Conservation (phyloP, 2,329 filamentous ascomycete species). For the Ascochyta lentis region DNA sequence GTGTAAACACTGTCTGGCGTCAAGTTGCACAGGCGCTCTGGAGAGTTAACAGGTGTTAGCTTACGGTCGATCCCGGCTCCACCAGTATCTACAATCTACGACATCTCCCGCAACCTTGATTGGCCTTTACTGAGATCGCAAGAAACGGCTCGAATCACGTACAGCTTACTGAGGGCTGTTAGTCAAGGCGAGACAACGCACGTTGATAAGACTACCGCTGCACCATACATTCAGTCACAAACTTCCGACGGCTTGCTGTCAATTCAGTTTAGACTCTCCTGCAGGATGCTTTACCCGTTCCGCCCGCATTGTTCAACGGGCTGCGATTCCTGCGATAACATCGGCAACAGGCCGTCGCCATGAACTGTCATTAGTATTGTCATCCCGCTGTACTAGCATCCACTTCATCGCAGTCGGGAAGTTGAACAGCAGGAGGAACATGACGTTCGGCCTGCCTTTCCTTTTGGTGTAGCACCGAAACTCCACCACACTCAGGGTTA, state of each 20-base stretch:
- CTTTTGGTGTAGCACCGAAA: not conserved
- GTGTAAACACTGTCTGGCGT: not conserved
- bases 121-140: not conserved
- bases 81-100: constrained; percentile 10
- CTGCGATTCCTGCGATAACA: constrained; percentile 22
- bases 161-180: constrained; percentile 44
- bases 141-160: constrained; percentile 12
- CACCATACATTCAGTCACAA: constrained; percentile 25
- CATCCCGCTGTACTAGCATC: constrained; percentile 32
- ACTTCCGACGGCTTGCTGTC: constrained; percentile 22
- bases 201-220: constrained; percentile 43
- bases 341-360: constrained; percentile 26
- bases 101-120: constrained; percentile 7
- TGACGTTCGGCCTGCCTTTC: constrained; percentile 17
- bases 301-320: constrained; percentile 24
- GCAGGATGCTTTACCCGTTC: constrained; percentile 26
- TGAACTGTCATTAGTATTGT: constrained; percentile 28
- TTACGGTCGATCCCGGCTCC: constrained; percentile 9
- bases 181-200: constrained; percentile 41
- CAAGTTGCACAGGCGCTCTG: not conserved
- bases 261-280: constrained; percentile 27
- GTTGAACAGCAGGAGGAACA: constrained; percentile 19
- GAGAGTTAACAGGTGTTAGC: not conserved
- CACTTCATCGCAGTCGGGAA: constrained; percentile 12
- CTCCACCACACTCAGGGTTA: not conserved